Base-by-base conservation (phyloP, 306 rosid species). In the Phaseolus lunatus region DNA sequence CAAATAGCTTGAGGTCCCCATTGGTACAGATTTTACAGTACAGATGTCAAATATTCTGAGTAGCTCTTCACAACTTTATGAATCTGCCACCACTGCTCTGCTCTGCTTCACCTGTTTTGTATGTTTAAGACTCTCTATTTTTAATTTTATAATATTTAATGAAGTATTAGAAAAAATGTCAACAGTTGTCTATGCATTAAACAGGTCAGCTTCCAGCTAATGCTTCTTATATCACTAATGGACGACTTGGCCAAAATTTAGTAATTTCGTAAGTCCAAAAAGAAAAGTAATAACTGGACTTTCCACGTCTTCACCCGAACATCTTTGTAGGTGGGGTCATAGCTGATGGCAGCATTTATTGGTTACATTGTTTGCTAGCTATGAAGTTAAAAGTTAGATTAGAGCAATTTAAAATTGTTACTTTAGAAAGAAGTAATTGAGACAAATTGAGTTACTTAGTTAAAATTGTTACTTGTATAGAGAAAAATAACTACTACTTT, bases 301-400 rank as follows among this genome's bases (percentile, higher is more conserved):
- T 8, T 44, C 57, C 15, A 73, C 18, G 43, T 22, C 71, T 4
- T 74, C 72, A 68, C 63, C 23, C 37, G 67, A 68, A 29, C 77
- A 49, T 59, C 73, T 13, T 43, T 24, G 26, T 18, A 2, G 53
- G 67, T 76, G 85, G 68, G 68, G 77, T 50, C 76, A 12, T 20
- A 56, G 73, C 15, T 67, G 58, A 67, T 31, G 44, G 31, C 54
- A 66, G 44, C 62, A 27, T 63, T 62, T 37, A 35, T 49, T 5
- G 20, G 10, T 39, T 39, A 10, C 3, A 2, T 67, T 67, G 68
- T 67, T 53, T 52, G 41, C 65, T 76, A 49, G 79, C 20, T 45
- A 14, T 15, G 29, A 61, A 61, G 43, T 61, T 29, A 14, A 61
- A 31, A 27, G 12, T 9, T 9, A 13, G 5, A 14, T 59, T 3